phyloP scores from a whole-genome alignment of 73 alveolate genomes.

The Loxodes magnus region DNA sequence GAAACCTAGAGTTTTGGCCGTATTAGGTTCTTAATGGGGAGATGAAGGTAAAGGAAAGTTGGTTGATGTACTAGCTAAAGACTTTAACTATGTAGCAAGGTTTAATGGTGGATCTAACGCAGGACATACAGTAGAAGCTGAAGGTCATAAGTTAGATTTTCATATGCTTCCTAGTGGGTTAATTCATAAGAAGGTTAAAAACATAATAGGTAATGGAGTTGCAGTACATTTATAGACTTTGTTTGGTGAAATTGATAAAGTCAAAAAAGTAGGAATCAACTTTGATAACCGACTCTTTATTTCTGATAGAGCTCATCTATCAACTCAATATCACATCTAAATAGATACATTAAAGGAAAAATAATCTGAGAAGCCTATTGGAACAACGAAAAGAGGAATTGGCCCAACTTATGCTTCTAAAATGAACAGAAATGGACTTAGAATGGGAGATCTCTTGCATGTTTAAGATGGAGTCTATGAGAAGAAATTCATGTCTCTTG shows the following conservation, averaged over 20 bases:
- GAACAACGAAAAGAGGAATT: conserved; percentile 93
- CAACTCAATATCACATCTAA: conserved; percentile 17
- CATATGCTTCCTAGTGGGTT: conserved; percentile 95
- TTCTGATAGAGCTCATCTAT: conserved; percentile 76
- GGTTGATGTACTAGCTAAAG: conserved; percentile 87
- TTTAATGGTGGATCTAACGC: conserved; percentile 96
- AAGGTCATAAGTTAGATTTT: conserved; percentile 76
- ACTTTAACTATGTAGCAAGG: conserved; percentile 50
- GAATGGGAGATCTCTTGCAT: conserved; percentile 77
- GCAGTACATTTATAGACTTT: conserved; percentile 62
- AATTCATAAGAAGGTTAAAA: conserved; percentile 53
- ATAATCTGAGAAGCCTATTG: conserved; percentile 40
- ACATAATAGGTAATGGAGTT: conserved; percentile 89
- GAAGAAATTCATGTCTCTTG: no score
- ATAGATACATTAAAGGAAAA: conserved; percentile 45
- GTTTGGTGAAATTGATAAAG: conserved; percentile 45
- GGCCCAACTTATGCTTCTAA: conserved; percentile 90
- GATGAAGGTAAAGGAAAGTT: conserved; percentile 98
- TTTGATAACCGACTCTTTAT: conserved; percentile 44
- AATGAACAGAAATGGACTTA: conserved; percentile 58
- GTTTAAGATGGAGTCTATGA: no score
- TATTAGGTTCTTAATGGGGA: conserved; percentile 95
- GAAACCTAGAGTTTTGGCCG: conserved; percentile 50
- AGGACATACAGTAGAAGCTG: conserved; percentile 89
- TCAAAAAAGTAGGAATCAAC: conserved; percentile 51